Evolutionary conservation across 2,329 filamentous ascomycete species (phyloP).

Genomic region (Juglanconis juglandina): DNA sequence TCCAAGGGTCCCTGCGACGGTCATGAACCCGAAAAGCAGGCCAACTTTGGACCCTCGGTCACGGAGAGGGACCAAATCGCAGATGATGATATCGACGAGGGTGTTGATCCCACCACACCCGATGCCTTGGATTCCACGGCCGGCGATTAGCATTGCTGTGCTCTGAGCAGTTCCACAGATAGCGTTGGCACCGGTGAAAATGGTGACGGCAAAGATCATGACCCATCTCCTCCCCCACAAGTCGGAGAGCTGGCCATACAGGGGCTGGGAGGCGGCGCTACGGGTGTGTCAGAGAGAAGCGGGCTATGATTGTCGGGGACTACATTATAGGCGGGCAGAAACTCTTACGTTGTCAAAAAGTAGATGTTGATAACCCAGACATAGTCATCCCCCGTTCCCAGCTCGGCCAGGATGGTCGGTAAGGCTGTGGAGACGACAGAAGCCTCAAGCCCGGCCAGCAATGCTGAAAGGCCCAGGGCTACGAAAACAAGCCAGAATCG

Average conservation of each 20-base stretch:
- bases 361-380: slow-evolving; percentile 24
- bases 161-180: slow-evolving; percentile 30
- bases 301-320: no score
- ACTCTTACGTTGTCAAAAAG: slow-evolving; percentile 19
- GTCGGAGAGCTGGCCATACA: slow-evolving; percentile 33
- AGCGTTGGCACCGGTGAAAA: slow-evolving; percentile 28
- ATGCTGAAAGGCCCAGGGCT: not conserved
- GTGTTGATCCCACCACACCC: slow-evolving; percentile 34
- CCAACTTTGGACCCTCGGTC: slow-evolving; percentile 31
- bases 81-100: slow-evolving; percentile 34
- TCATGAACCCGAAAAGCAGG: slow-evolving; percentile 20
- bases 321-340: no score
- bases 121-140: slow-evolving; percentile 32
- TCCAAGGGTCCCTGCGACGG: slow-evolving; percentile 25
- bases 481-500: no score
- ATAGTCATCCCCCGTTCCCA: slow-evolving; percentile 17
- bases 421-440: slow-evolving; percentile 1
- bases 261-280: slow-evolving; percentile 31
- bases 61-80: slow-evolving; percentile 33
- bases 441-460: not conserved
- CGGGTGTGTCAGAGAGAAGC: no score
- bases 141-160: slow-evolving; percentile 30
- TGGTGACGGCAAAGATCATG: slow-evolving; percentile 22
- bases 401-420: slow-evolving; percentile 19
- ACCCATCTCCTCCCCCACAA: slow-evolving; percentile 33